A percentile compares a stretch with the other conserved stretches of the same genome.
phyloP scores from a whole-genome alignment of 495 filamentous ascomycete species.

The Aspergillus conjunctus region DNA sequence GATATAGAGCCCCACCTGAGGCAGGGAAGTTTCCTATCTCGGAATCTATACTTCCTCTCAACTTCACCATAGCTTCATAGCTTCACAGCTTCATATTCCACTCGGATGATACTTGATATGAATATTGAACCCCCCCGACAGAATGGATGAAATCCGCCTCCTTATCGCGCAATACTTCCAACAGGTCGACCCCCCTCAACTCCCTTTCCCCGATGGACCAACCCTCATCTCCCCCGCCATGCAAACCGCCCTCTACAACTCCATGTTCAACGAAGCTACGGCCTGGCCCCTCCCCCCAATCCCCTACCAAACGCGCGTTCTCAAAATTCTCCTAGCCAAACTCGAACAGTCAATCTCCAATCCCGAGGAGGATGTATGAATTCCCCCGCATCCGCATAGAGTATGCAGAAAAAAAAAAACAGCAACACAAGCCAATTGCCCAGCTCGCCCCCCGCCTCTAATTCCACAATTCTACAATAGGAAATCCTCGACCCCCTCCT shows the following conservation, averaged over 20 bases:
- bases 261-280: constrained; percentile 60
- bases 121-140: no score
- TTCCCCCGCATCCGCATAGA: background rate
- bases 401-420: background rate
- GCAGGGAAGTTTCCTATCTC: constrained; percentile 1
- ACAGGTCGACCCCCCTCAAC: constrained; percentile 55
- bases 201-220: constrained; percentile 57
- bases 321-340: constrained; percentile 66
- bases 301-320: constrained; percentile 67
- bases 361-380: constrained; percentile 82
- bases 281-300: constrained; percentile 59
- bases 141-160: constrained; percentile 21
- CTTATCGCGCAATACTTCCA: constrained; percentile 66
- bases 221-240: constrained; percentile 54
- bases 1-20: background rate
- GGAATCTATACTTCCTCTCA: background rate
- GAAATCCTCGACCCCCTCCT: constrained; percentile 77
- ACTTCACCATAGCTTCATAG: background rate
- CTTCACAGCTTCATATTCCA: no score
- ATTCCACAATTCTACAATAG: constrained; percentile 42
- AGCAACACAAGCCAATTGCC: background rate
- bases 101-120: no score
- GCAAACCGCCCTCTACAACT: constrained; percentile 64
- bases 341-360: constrained; percentile 71
- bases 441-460: no score